Conservation (phyloP, 1,139 yeast genomes). For the Taiozyma sp. region DNA sequence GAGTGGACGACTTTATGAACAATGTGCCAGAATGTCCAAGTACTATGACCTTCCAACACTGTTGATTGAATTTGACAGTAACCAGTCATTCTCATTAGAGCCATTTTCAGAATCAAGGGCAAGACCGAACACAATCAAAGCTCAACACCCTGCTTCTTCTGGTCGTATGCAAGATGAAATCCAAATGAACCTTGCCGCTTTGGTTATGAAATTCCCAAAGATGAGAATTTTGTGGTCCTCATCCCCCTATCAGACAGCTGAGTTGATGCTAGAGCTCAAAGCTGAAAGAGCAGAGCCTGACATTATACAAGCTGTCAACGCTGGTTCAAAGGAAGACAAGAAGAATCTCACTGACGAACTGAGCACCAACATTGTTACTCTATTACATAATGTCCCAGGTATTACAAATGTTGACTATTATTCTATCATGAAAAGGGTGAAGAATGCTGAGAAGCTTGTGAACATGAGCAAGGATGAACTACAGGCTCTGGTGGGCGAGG, state of each 20-base stretch:
- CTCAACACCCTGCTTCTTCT: slow-evolving; percentile 35
- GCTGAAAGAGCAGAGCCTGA: slow-evolving; percentile 80
- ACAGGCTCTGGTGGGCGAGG: slow-evolving; percentile 58
- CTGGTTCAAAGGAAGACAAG: slow-evolving; percentile 42
- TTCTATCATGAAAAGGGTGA: slow-evolving; percentile 52
- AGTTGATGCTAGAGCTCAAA: slow-evolving; percentile 75
- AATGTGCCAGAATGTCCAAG: slow-evolving; percentile 85
- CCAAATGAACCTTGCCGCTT: slow-evolving; percentile 67
- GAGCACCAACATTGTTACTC: slow-evolving; percentile 67
- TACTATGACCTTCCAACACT: slow-evolving; percentile 79
- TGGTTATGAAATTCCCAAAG: slow-evolving; percentile 73
- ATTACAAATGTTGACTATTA: slow-evolving; percentile 64
- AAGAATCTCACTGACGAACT: slow-evolving; percentile 9
- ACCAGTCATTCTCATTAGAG: slow-evolving; percentile 81
- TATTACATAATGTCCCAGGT: slow-evolving; percentile 82
- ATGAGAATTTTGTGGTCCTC: slow-evolving; percentile 88
- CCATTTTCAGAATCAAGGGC: slow-evolving; percentile 59
- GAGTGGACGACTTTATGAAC: slow-evolving; percentile 78
- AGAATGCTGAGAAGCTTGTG: slow-evolving; percentile 52
- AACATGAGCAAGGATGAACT: slow-evolving; percentile 45
- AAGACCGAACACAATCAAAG: slow-evolving; percentile 28
- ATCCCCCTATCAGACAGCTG: slow-evolving; percentile 89
- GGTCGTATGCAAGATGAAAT: slow-evolving; percentile 60
- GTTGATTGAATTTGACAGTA: slow-evolving; percentile 86
- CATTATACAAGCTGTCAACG: slow-evolving; percentile 56